These are phyloP conservation scores for Isatis tinctoria DNA, from an alignment of 345 rosid genomes.

Conservation along the genomic window DNA sequence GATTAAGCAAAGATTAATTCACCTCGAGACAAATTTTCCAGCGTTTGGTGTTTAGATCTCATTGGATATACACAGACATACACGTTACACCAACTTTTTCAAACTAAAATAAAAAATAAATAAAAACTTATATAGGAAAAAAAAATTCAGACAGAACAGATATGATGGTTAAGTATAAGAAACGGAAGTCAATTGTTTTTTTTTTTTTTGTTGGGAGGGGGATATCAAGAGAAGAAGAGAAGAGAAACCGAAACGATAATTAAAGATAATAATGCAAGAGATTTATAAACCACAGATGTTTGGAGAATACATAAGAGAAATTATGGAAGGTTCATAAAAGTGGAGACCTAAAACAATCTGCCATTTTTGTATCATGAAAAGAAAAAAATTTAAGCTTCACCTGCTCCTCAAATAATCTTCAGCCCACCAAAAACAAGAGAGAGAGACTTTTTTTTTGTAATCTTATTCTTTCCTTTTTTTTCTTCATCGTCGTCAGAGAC, in stretches of 20 bases:
- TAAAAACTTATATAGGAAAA: background rate
- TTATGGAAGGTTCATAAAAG: conserved; percentile 34
- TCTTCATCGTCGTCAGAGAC: background rate
- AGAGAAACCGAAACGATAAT: conserved; percentile 22
- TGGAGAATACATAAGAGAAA: background rate
- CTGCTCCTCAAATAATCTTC: conserved; percentile 9
- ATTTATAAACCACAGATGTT: background rate
- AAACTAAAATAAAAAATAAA: background rate
- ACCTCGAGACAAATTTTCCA: conserved; percentile 1
- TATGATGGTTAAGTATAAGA: background rate
- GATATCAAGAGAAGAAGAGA: background rate
- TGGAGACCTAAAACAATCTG: conserved; percentile 15
- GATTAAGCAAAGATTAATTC: background rate
- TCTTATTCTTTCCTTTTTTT: background rate
- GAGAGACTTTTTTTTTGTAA: background rate
- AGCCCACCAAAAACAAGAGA: background rate
- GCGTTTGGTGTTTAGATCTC: conserved; percentile 12
- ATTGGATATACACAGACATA: background rate
- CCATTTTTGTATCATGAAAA: conserved; percentile 17
- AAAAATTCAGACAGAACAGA: background rate
- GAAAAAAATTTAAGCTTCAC: background rate
- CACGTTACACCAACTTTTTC: background rate
- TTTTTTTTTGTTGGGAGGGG: background rate
- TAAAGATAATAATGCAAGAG: background rate
- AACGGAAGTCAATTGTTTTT: background rate